Conservation (phyloP, 257 asterid genomes). For the Plantago major region DNA sequence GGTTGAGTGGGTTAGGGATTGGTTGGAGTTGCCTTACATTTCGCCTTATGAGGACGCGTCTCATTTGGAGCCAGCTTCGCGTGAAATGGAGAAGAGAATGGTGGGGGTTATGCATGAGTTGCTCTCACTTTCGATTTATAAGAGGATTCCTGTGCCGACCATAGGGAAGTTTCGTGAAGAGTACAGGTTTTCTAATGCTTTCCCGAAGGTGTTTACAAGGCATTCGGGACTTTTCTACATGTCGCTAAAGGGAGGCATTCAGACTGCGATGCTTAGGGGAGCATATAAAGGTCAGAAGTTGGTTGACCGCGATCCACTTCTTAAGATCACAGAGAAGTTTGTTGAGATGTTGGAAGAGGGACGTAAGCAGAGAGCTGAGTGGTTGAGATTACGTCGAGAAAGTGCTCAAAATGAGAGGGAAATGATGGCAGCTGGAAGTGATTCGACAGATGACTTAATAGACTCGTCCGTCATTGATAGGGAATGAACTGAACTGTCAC, state of each 20-base stretch:
- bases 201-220: constrained; percentile 71
- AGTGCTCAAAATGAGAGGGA: constrained; percentile 41
- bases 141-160: constrained; percentile 59
- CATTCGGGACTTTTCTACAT: constrained; percentile 84
- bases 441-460: too few relatives aligned
- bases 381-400: constrained; percentile 38
- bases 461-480: too few relatives aligned
- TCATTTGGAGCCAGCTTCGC: constrained; percentile 54
- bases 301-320: constrained; percentile 46
- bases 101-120: constrained; percentile 87
- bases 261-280: constrained; percentile 86
- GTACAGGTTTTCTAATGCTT: constrained; percentile 69
- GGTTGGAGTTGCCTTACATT: constrained; percentile 83
- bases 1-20: constrained; percentile 94
- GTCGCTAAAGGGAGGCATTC: constrained; percentile 83
- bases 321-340: constrained; percentile 57
- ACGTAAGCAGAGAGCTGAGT: constrained; percentile 40
- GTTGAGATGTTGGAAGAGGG: constrained; percentile 72
- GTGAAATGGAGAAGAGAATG: constrained; percentile 87
- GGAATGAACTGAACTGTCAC: constrained; percentile 12
- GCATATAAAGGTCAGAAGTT: constrained; percentile 65
- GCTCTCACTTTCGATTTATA: constrained; percentile 64
- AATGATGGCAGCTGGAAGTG: constrained; percentile 28
- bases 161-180: constrained; percentile 83
- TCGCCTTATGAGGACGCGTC: constrained; percentile 77